phyloP scores from a whole-genome alignment of 228 moss, liverwort and hornwort genomes.

The Sphagnum magellanicum region DNA sequence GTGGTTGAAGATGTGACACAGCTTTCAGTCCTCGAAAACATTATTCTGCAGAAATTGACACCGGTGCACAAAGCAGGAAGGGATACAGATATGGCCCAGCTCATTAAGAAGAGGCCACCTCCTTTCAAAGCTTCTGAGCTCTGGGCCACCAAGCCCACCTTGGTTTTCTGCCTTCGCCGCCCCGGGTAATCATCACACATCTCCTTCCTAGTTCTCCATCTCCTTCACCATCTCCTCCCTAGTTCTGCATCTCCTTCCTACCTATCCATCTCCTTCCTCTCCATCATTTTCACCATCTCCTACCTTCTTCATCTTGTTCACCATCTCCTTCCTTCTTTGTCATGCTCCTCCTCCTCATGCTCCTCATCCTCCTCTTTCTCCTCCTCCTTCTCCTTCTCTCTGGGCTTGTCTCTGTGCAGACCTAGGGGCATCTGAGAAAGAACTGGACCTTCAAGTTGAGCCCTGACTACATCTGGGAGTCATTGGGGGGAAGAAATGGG shows the following conservation, averaged over 20 bases:
- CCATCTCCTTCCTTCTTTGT: too few species aligned
- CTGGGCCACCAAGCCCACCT: conserved; percentile 63
- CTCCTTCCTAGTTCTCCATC: not conserved
- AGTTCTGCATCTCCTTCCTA: not conserved
- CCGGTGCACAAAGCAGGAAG: conserved; percentile 56
- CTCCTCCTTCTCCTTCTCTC: not conserved
- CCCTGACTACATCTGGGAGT: not conserved
- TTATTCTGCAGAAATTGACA: conserved; percentile 48
- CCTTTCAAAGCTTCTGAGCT: conserved; percentile 60
- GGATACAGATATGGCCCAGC: conserved; percentile 5
- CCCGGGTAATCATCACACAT: conserved; percentile 52
- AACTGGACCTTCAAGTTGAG: too few species aligned
- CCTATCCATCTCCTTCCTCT: not conserved
- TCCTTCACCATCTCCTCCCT: not conserved
- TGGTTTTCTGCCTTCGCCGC: conserved; percentile 80
- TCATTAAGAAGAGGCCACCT: conserved; percentile 34
- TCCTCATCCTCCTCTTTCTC: not conserved
- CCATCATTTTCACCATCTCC: too few species aligned
- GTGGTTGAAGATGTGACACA: conserved; percentile 47
- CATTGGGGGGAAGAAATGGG: too few species aligned
- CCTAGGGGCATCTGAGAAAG: too few species aligned
- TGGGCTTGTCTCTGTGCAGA: not conserved
- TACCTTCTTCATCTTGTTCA: too few species aligned
- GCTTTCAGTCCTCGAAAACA: conserved; percentile 56
- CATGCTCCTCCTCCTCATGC: too few species aligned